Evolutionary conservation across 2,329 filamentous ascomycete species (phyloP).

Genomic region (Madurella mycetomatis): DNA sequence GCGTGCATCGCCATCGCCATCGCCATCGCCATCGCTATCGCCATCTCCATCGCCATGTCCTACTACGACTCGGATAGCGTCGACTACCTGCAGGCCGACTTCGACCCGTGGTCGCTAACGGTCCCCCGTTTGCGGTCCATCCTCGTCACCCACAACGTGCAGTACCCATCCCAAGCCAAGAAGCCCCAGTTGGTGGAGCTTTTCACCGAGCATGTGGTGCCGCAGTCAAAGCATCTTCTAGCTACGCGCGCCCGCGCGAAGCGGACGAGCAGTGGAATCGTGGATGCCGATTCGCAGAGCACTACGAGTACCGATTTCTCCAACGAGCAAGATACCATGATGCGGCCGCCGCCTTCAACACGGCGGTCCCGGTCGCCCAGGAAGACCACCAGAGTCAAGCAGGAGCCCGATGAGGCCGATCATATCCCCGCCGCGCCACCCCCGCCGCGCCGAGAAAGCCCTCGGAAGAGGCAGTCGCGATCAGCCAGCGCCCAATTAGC

Average conservation of each 20-base stretch:
- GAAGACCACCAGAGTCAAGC: constrained; percentile 50
- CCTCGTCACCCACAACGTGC: constrained; percentile 80
- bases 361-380: constrained; percentile 52
- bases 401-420: constrained; percentile 47
- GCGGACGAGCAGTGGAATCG: constrained; percentile 82
- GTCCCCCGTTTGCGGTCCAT: constrained; percentile 87
- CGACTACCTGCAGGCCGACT: constrained; percentile 81
- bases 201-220: constrained; percentile 72
- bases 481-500: constrained; percentile 52
- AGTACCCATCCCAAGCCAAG: constrained; percentile 85
- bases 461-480: constrained; percentile 52
- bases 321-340: constrained; percentile 56
- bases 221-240: constrained; percentile 73
- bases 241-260: constrained; percentile 72
- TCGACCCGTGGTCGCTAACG: constrained; percentile 78
- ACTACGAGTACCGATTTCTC: constrained; percentile 45
- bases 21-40: constrained; percentile 36
- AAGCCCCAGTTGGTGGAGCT: constrained; percentile 83
- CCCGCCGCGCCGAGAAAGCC: constrained; percentile 39
- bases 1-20: background rate
- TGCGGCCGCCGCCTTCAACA: constrained; percentile 45
- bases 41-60: constrained; percentile 43
- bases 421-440: constrained; percentile 26
- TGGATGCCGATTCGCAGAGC: constrained; percentile 63
- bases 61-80: constrained; percentile 62